phyloP scores from a whole-genome alignment of 768 basidiomycete genomes.

The Russula emetica region DNA sequence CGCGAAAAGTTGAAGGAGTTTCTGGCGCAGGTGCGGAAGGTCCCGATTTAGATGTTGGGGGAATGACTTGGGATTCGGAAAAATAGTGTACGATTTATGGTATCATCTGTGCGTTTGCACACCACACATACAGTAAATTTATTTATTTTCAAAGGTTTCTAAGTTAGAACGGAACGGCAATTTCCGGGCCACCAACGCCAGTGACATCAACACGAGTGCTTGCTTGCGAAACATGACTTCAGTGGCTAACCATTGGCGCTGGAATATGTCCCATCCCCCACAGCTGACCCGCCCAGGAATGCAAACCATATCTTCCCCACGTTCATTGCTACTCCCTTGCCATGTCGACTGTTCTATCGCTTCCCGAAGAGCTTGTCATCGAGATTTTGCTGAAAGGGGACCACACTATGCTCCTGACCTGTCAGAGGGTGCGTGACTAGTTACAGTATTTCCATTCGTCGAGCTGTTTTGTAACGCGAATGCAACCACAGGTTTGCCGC shows the following conservation, averaged over 20 bases:
- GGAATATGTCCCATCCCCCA: conserved; percentile 7
- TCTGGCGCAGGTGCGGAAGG: neutral
- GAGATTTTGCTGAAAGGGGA: conserved; percentile 18
- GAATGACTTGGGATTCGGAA: neutral
- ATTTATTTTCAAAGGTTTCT: no score
- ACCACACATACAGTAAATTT: no score
- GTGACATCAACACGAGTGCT: no score
- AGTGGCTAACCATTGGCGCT: neutral
- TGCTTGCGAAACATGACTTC: neutral
- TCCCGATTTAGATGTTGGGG: neutral
- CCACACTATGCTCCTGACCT: conserved; percentile 10
- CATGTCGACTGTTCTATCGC: conserved; percentile 18
- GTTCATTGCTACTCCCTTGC: neutral
- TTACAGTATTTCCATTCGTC: neutral
- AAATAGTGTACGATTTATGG: no score
- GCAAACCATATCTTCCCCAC: neutral
- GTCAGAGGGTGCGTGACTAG: conserved; percentile 6
- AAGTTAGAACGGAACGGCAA: no score
- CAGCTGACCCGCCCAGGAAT: conserved; percentile 3
- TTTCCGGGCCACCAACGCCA: no score
- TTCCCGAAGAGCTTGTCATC: conserved; percentile 20
- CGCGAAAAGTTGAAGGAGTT: neutral
- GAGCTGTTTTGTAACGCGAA: neutral
- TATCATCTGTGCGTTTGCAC: no score
- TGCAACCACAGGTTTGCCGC: conserved; percentile 11